A percentile compares a stretch with the other conserved stretches of the same genome.
Conservation (phyloP, 2,329 filamentous ascomycete genomes). For the Ophiostoma himal-ulmi region DNA sequence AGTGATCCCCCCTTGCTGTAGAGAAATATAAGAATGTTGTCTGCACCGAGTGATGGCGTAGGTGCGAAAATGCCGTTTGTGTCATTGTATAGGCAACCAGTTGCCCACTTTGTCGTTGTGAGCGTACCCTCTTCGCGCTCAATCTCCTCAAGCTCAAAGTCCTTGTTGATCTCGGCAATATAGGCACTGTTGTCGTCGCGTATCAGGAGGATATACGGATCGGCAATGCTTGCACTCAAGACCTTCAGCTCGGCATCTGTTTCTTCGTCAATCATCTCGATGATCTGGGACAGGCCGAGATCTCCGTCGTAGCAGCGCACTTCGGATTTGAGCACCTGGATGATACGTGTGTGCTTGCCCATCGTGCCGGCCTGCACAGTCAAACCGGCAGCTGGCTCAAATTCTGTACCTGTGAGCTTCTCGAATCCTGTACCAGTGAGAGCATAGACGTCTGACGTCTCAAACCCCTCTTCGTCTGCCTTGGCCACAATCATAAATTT, state of each 20-base stretch:
- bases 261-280: constrained; percentile 88
- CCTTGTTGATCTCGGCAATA: constrained; percentile 71
- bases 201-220: constrained; percentile 78
- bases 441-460: constrained; percentile 72
- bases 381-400: constrained; percentile 80
- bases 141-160: constrained; percentile 79
- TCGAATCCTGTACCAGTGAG: constrained; percentile 69
- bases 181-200: constrained; percentile 77
- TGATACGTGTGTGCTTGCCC: constrained; percentile 70
- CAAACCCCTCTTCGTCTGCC: constrained; percentile 59
- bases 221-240: constrained; percentile 73
- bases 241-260: constrained; percentile 75
- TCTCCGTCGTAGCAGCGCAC: constrained; percentile 88
- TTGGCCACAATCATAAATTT: constrained; percentile 80
- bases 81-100: constrained; percentile 78
- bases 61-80: constrained; percentile 49
- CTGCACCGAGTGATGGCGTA: constrained; percentile 32
- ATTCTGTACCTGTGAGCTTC: constrained; percentile 75
- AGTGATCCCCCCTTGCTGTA: constrained; percentile 69
- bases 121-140: constrained; percentile 55
- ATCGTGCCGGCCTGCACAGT: constrained; percentile 83
- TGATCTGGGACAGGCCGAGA: constrained; percentile 80
- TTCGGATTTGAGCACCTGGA: constrained; percentile 82
- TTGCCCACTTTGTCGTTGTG: constrained; percentile 65
- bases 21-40: constrained; percentile 66